Evolutionary conservation across 1,284 basidiomycete species (phyloP), one percentile per base, ranked within the genome.

Genomic region (Wolfiporia cocos): DNA sequence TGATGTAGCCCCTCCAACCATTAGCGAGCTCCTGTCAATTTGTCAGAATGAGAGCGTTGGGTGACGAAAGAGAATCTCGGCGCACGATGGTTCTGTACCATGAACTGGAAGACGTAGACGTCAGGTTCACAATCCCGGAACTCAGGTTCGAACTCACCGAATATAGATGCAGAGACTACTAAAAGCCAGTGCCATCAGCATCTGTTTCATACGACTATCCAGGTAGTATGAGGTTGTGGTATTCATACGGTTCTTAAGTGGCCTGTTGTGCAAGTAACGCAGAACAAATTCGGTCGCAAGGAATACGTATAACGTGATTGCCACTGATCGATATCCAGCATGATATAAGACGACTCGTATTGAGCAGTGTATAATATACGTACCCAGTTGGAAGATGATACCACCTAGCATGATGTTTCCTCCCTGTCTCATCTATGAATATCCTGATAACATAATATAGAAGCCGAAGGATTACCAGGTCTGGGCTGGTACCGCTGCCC

Each of bases 341-440:
- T 14, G 14, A 14, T 28, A 28, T 7, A 7, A 28, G n/a, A n/a
- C n/a, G n/a, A n/a, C n/a, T n/a, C n/a, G 26, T 28, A 28, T 7
- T 14, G 10, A 12, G 11, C 15, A 21, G 20, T 36, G 19, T 39
- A 31, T 12, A 1, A 18, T 39, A 23, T 21, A 56, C 67, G 41
- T 41, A 76, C 73, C 56, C 29, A 78, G 59, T 54, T 81, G 77
- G 46, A 78, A 67, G 24, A 67, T 58, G 47, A 81, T 79, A 39
- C 78, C 78, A 21, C 56, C 70, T 3, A 80, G 62, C 75, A 79
- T 78, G 52, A 80, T 64, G 42, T 70, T 58, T 2, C 59, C 68
- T 18, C 75, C 70, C 68, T 71, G 37, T 39, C 5, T 9, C 35
- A 21, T 19, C 19, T 10, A n/a, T 24, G 42, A 30, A n/a, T 44